Conservation (phyloP, 139 green algal species). For the Haematococcus sp. region DNA sequence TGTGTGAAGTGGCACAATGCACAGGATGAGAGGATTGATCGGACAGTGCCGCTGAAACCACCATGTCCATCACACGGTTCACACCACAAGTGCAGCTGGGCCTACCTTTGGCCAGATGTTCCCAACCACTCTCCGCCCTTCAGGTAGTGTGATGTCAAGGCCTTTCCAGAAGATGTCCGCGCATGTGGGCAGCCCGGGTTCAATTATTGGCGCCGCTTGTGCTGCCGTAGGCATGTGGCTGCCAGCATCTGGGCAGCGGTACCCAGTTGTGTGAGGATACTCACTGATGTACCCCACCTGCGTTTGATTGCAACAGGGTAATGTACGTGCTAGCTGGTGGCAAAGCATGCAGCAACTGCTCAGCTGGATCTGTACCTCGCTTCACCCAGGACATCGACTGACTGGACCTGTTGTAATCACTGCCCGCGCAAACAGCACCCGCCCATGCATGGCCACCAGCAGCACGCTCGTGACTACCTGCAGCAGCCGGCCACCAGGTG, state of each 20-base stretch:
- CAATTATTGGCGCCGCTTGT: not conserved
- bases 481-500: conserved; percentile 46
- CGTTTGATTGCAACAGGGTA: not conserved
- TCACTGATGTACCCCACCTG: conserved; percentile 71
- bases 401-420: too few relatives aligned
- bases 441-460: not conserved
- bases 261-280: conserved; percentile 53
- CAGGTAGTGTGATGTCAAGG: conserved; percentile 13
- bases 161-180: conserved; percentile 55
- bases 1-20: not conserved
- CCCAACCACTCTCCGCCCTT: conserved; percentile 35
- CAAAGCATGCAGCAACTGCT: too few relatives aligned
- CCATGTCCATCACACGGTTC: not conserved
- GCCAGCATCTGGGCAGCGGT: not conserved
- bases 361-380: too few relatives aligned
- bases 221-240: not conserved
- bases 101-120: conserved; percentile 59
- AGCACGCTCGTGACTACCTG: too few relatives aligned
- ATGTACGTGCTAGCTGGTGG: too few relatives aligned
- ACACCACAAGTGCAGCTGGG: not conserved
- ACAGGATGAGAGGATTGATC: too few relatives aligned
- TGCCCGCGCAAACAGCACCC: too few relatives aligned
- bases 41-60: not conserved
- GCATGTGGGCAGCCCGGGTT: not conserved
- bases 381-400: too few relatives aligned